Evolutionary conservation across 2,329 filamentous ascomycete species (phyloP).

Genomic region (Colletotrichum caudatum): DNA sequence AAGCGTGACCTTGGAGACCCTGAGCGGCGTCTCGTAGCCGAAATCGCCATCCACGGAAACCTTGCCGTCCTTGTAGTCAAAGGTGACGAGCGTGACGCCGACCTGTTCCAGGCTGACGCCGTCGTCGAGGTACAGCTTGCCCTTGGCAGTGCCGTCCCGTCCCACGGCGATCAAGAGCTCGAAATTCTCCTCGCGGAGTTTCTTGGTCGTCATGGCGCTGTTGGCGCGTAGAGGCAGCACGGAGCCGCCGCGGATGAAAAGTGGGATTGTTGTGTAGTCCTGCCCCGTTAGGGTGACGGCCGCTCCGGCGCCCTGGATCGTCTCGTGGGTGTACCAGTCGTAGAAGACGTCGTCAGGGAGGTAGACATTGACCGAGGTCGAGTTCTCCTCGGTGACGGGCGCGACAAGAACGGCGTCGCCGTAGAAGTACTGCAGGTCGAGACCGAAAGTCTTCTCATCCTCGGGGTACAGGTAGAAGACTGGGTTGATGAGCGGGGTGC

Average conservation of each 20-base stretch:
- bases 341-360: conserved; percentile 65
- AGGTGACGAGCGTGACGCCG: conserved; percentile 67
- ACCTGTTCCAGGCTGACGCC: conserved; percentile 73
- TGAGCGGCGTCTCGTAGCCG: conserved; percentile 59
- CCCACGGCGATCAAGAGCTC: conserved; percentile 77
- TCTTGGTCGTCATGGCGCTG: conserved; percentile 72
- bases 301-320: conserved; percentile 39
- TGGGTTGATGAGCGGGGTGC: conserved; percentile 75
- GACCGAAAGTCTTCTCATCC: conserved; percentile 58
- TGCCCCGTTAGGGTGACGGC: conserved; percentile 48
- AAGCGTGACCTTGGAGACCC: conserved; percentile 63
- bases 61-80: conserved; percentile 67
- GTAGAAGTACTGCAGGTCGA: conserved; percentile 65
- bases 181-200: conserved; percentile 74
- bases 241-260: conserved; percentile 74
- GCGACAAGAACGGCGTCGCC: conserved; percentile 62
- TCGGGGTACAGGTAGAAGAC: conserved; percentile 78
- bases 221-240: conserved; percentile 71
- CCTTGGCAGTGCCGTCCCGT: conserved; percentile 70
- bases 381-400: conserved; percentile 60
- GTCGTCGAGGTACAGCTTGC: conserved; percentile 82
- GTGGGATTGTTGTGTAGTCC: conserved; percentile 67
- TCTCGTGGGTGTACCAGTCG: conserved; percentile 62
- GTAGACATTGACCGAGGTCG: conserved; percentile 60
- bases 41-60: conserved; percentile 66